phyloP scores from a whole-genome alignment of 257 asterid genomes.

The Henckelia pumila region DNA sequence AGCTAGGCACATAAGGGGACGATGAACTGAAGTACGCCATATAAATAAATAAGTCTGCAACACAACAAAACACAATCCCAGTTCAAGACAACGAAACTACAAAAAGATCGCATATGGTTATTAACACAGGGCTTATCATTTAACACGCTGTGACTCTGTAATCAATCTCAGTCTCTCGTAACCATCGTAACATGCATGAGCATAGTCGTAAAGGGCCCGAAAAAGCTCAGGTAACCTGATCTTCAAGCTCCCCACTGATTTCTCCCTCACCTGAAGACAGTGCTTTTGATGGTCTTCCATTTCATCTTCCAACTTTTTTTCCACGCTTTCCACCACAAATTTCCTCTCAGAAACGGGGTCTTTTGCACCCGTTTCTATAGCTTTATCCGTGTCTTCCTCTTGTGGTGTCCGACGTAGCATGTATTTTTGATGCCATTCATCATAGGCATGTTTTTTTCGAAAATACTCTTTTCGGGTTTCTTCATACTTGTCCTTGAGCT shows the following conservation, averaged over 20 bases:
- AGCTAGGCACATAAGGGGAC: no score
- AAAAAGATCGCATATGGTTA: neutral
- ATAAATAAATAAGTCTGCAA: neutral
- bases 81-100: neutral
- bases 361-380: conserved; percentile 35
- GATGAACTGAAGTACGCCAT: no score
- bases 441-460: conserved; percentile 71
- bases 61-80: neutral
- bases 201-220: conserved; percentile 69
- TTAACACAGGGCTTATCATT: conserved; percentile 5
- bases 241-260: conserved; percentile 70
- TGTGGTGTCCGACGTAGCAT: conserved; percentile 44
- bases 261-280: conserved; percentile 86
- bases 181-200: conserved; percentile 58
- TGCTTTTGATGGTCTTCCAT: conserved; percentile 71
- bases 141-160: conserved; percentile 39
- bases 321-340: conserved; percentile 68
- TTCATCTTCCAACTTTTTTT: conserved; percentile 75
- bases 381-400: conserved; percentile 41
- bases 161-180: conserved; percentile 56
- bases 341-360: conserved; percentile 67
- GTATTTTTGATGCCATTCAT: conserved; percentile 83
- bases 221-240: conserved; percentile 84
- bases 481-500: conserved; percentile 79
- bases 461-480: conserved; percentile 72